A percentile compares a stretch with the other conserved stretches of the same genome.
These are phyloP conservation scores for Salix exigua DNA, from an alignment of 345 rosid species.

Conservation along the genomic window DNA sequence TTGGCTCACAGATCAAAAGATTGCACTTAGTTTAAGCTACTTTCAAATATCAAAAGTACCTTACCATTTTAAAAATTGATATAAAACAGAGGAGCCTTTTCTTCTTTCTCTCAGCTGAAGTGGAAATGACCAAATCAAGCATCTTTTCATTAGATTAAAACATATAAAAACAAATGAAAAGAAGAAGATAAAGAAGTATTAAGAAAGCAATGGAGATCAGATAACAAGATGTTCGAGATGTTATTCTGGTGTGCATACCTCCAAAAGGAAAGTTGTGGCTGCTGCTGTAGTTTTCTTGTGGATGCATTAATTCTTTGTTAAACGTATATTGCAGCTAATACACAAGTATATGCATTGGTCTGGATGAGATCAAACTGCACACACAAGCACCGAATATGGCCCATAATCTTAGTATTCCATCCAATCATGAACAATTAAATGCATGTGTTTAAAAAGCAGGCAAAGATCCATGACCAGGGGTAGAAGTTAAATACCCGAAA, in stretches of 20 bases:
- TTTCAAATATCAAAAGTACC: no score
- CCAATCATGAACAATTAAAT: not conserved
- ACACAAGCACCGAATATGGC: not conserved
- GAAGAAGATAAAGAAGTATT: no score
- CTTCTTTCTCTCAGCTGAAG: no score
- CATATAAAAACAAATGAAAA: no score
- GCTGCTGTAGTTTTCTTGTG: not conserved
- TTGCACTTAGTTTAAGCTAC: no score
- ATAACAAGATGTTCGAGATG: not conserved
- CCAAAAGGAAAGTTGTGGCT: not conserved
- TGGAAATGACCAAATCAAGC: no score
- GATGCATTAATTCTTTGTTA: not conserved
- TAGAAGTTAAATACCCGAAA: not conserved
- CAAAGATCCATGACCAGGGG: not conserved
- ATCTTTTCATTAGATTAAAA: no score
- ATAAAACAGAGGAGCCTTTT: no score
- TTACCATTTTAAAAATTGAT: no score
- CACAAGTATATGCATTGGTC: not conserved
- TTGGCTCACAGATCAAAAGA: no score
- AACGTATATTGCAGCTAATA: not conserved
- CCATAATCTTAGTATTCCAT: not conserved
- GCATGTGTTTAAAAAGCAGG: no score
- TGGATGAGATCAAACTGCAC: not conserved
- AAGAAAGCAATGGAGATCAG: no score
- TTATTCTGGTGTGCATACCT: slow-evolving; percentile 6